Percentiles rank a stretch among this genome's conserved stretches.
Evolutionary conservation across 1,284 basidiomycete genomes (phyloP).

Genomic region (Phaffia rhodozyma): DNA sequence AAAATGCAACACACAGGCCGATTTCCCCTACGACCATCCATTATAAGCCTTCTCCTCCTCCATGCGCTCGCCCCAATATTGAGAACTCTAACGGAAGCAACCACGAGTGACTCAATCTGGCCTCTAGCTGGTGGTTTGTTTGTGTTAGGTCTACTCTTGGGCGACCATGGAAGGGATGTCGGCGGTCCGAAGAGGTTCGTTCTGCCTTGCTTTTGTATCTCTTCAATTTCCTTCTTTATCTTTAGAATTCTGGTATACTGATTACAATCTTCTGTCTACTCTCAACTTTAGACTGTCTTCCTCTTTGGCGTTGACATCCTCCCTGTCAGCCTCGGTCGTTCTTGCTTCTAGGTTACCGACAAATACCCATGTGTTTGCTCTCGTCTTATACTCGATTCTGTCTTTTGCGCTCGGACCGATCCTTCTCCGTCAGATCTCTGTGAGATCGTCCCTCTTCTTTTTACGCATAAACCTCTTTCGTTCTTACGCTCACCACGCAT

Average conservation of each 20-base stretch:
- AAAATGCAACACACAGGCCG: conserved; percentile 42
- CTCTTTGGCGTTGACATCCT: conserved; percentile 87
- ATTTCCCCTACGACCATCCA: conserved; percentile 36
- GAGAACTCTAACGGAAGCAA: conserved; percentile 82
- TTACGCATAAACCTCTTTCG: not conserved
- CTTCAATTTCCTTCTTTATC: not conserved
- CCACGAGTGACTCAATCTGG: conserved; percentile 95
- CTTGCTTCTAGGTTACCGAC: conserved; percentile 77
- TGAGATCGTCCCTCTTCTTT: not conserved
- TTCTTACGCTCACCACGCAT: not conserved
- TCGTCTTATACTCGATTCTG: conserved; percentile 75
- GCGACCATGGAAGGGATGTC: conserved; percentile 44
- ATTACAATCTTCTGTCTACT: not conserved
- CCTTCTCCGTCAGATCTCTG: not conserved
- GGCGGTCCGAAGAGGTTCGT: conserved; percentile 18
- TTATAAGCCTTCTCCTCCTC: conserved; percentile 76
- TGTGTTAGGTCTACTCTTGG: conserved; percentile 49
- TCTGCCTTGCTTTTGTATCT: not conserved
- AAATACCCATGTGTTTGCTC: conserved; percentile 76
- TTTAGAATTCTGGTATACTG: not conserved
- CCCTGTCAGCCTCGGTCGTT: conserved; percentile 85
- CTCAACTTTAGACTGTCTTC: conserved; percentile 54
- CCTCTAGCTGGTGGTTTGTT: conserved; percentile 64
- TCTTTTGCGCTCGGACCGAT: conserved; percentile 47
- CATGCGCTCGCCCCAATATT: conserved; percentile 84